These are phyloP conservation scores for Boletus sensibilis DNA, from an alignment of 768 basidiomycete species.

Conservation along the genomic window DNA sequence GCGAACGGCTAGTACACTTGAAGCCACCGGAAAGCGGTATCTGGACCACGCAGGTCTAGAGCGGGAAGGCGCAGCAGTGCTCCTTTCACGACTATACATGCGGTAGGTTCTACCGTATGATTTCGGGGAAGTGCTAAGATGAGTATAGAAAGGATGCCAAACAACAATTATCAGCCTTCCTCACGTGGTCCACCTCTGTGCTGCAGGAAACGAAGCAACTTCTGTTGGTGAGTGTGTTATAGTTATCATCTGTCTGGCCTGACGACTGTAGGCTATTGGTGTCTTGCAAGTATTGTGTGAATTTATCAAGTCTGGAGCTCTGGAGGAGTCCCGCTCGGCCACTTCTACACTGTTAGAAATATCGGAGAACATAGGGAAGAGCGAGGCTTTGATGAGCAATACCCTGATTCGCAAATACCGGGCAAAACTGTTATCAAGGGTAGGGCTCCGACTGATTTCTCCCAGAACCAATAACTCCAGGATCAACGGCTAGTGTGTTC, in stretches of 20 bases:
- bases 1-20: slow-evolving; percentile 55
- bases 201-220: slow-evolving; percentile 43
- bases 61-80: slow-evolving; percentile 74
- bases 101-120: slow-evolving; percentile 46
- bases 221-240: slow-evolving; percentile 46
- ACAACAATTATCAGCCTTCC: slow-evolving; percentile 49
- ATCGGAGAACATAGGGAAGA: slow-evolving; percentile 41
- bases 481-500: slow-evolving; percentile 40
- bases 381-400: slow-evolving; percentile 46
- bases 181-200: slow-evolving; percentile 44
- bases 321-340: slow-evolving; percentile 48
- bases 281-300: slow-evolving; percentile 68
- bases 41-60: slow-evolving; percentile 76
- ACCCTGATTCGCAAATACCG: slow-evolving; percentile 68
- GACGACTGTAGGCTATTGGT: slow-evolving; percentile 56
- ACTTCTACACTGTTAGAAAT: slow-evolving; percentile 47
- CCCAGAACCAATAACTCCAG: slow-evolving; percentile 36
- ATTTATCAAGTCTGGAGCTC: slow-evolving; percentile 61
- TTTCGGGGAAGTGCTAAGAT: slow-evolving; percentile 10
- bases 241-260: neutral
- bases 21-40: slow-evolving; percentile 55
- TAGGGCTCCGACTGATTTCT: slow-evolving; percentile 63
- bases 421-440: slow-evolving; percentile 65
- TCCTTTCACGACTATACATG: slow-evolving; percentile 80
- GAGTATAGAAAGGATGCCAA: slow-evolving; percentile 56